Evolutionary conservation across 2,329 filamentous ascomycete species (phyloP), one percentile per base, ranked within the genome.

Genomic region (Aspergillus udagawae): DNA sequence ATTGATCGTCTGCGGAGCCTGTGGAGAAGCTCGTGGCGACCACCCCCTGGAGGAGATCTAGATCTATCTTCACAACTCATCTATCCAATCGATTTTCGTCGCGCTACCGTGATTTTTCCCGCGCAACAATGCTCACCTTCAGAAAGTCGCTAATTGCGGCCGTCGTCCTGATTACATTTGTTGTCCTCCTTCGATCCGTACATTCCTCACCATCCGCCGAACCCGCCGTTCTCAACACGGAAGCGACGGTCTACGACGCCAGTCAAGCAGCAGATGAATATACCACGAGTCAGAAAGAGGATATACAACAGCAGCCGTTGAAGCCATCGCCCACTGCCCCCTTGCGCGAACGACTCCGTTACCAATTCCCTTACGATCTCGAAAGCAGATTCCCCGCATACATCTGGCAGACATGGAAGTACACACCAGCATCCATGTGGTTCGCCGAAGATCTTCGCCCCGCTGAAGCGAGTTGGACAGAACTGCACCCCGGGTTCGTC

Each of bases 351-450:
- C 84, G 94, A 77, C 85, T 99, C 56, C 88, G 87, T 53, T 97
- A 96, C 79, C 90, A 95, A 66, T 97, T 94, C 75, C 91, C 92
- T 21, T 99, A 97, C 80, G 90, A 96, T 69, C 82, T 93, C 61
- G 86, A 92, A 69, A 76, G 82, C 65, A 96, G 93, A 74, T 97
- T 97, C 74, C 94, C 94, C 3, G 92, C 92, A 56, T 97, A 96
- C 79, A 95, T 99, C 70, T 99, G 94, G 94, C 94, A 99, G 81
- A 99, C 94, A 14, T 99, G 94, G 94, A 97, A 95, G 75, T 88
- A 86, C 69, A 90, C 86, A 0, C 92, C 93, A 0, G 83, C 87
- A 1, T 89, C 91, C 23, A 81, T 85, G 52, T 82, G 90, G 60
- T 99, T 99, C 71, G 77, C 76, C 10, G 85, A 88, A 60, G 77